Evolutionary conservation across 176 grass and related monocot species (phyloP), one percentile per base, ranked within the genome.

Genomic region (Carex kokanica): DNA sequence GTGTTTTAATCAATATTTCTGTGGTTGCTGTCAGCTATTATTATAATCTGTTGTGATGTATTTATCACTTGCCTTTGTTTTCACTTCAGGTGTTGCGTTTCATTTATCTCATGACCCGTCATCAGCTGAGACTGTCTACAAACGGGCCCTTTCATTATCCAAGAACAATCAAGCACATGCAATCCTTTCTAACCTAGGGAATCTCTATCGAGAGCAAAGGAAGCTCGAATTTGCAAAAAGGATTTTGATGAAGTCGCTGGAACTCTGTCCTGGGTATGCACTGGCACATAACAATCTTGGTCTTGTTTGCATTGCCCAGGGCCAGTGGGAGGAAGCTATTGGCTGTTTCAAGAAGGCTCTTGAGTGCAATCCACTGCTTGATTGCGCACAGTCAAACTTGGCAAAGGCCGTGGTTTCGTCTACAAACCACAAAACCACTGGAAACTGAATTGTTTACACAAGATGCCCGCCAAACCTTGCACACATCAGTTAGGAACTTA

Each of bases 201-300:
- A 93, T 86, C 86, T 98, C 68, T 98, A 95, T 59, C 91, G 93
- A 78, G 90, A 91, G 82, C 87, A 91, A 49, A 95, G 85, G 80
- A 88, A 65, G 71, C 92, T 93, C 84, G 91, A 95, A 88, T 83
- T 91, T 84, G 96, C 96, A 60, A 98, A 86, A 84, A 89, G 75
- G 81, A 89, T 93, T 84, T 45, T 98, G 87, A 81, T 67, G 17
- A 93, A 83, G 65, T 98, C 96, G 0, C 86, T 98, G 74, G 96
- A 98, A 89, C 5, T 98, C 40, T 93, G 88, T 64, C 96, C 96
- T 15, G 92, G 93, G 78, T 93, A 91, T 81, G 96, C 96, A 24
- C 93, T 93, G 51, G 96, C 96, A n/a, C 90, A 89, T 88, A 98
- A 98, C 82, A 98, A 98, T 70, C 72, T 98, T 54, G 93, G 96